These are phyloP conservation scores for Backusella macrospora DNA, from an alignment of 192 early-diverging fungal species.

Conservation along the genomic window DNA sequence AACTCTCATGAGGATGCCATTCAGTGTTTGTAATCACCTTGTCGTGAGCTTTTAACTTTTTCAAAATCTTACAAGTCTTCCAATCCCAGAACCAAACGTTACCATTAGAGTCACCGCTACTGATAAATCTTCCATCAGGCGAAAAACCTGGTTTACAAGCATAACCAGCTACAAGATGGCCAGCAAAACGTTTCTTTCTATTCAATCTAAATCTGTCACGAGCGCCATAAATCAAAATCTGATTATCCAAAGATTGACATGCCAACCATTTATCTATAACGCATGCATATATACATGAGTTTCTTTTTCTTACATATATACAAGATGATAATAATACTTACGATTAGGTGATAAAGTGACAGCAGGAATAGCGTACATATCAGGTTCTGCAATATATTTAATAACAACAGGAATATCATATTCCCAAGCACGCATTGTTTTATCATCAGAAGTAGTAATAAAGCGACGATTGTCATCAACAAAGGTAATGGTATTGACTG, in stretches of 20 bases:
- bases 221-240: constrained; percentile 88
- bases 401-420: constrained; percentile 98
- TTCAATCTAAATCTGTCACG: constrained; percentile 85
- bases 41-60: constrained; percentile 92
- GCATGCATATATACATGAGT: constrained; percentile 15
- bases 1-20: constrained; percentile 97
- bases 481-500: constrained; percentile 97
- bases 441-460: constrained; percentile 96
- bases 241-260: constrained; percentile 95
- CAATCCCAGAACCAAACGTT: constrained; percentile 97
- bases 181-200: constrained; percentile 88
- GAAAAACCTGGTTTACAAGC: constrained; percentile 94
- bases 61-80: constrained; percentile 85
- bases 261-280: constrained; percentile 88
- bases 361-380: constrained; percentile 96
- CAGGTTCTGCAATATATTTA: constrained; percentile 94
- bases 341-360: constrained; percentile 87
- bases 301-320: background rate
- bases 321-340: constrained; percentile 47
- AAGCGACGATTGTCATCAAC: constrained; percentile 93
- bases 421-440: constrained; percentile 97
- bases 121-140: constrained; percentile 86
- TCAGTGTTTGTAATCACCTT: constrained; percentile 86
- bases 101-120: constrained; percentile 92
- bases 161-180: constrained; percentile 96